A percentile compares a stretch with the other conserved stretches of the same genome.
Conservation (phyloP, 345 rosid species). For the Melaleuca alternifolia region DNA sequence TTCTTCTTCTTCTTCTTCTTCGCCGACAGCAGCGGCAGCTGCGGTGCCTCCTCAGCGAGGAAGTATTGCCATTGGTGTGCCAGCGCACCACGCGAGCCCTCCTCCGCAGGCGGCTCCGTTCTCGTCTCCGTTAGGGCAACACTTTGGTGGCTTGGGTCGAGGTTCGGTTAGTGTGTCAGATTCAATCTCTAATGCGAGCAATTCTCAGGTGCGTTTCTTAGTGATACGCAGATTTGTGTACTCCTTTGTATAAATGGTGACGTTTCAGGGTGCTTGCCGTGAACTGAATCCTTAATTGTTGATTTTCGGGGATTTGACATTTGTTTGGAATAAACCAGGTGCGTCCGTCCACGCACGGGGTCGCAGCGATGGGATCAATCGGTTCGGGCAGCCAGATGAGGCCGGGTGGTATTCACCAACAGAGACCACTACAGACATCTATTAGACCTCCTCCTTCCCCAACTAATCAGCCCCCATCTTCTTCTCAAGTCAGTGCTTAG, state of each 20-base stretch:
- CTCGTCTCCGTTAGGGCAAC: slow-evolving; percentile 60
- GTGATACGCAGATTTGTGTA: neutral
- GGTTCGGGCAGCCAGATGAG: slow-evolving; percentile 59
- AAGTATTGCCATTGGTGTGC: slow-evolving; percentile 61
- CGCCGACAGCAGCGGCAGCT: neutral
- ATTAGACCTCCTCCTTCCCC: slow-evolving; percentile 50
- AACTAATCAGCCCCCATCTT: slow-evolving; percentile 31
- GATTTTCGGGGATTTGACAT: neutral
- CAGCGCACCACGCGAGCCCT: slow-evolving; percentile 36
- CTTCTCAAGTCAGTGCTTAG: slow-evolving; percentile 45
- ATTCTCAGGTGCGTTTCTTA: slow-evolving; percentile 34
- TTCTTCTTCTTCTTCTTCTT: neutral
- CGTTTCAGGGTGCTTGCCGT: neutral
- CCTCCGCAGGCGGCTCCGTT: slow-evolving; percentile 40
- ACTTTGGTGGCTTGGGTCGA: slow-evolving; percentile 49
- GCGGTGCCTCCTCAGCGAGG: slow-evolving; percentile 29
- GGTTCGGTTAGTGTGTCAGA: slow-evolving; percentile 35
- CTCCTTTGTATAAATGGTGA: neutral
- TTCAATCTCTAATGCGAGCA: slow-evolving; percentile 30
- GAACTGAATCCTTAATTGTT: neutral
- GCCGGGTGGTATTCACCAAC: slow-evolving; percentile 70
- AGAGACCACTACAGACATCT: slow-evolving; percentile 64
- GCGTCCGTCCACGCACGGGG: slow-evolving; percentile 22
- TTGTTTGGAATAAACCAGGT: neutral
- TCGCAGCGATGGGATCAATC: neutral